Conservation (phyloP, 2,329 filamentous ascomycete species). For the Lanzia echinophila region DNA sequence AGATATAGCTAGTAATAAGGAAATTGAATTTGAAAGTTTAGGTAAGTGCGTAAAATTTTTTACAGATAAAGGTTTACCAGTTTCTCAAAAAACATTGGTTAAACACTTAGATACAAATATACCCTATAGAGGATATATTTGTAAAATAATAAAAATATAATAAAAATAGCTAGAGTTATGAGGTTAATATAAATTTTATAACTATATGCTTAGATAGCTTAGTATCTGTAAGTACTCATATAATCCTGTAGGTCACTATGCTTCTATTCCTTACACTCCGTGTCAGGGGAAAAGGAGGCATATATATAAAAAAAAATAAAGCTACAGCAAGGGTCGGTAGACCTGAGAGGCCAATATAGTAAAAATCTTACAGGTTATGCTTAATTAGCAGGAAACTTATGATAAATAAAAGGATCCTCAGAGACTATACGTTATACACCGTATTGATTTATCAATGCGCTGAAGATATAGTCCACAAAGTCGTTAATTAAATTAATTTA, state of each 20-base stretch:
- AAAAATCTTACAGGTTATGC: not conserved
- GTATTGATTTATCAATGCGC: slow-evolving; percentile 2
- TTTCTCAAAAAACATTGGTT: not conserved
- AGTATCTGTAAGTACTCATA: not conserved
- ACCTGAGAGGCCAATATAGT: not conserved
- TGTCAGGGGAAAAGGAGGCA: no score
- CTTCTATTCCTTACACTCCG: no score
- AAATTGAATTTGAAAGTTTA: slow-evolving; percentile 1
- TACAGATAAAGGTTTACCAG: not conserved
- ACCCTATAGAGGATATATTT: slow-evolving; percentile 1
- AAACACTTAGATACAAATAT: not conserved
- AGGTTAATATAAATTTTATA: slow-evolving; percentile 1
- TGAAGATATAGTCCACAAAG: not conserved
- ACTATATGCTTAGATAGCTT: not conserved
- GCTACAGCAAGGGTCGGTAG: not conserved
- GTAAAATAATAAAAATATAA: not conserved
- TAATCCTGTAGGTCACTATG: not conserved
- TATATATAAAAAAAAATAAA: not conserved
- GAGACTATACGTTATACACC: slow-evolving; percentile 9
- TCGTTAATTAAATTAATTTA: slow-evolving; percentile 1
- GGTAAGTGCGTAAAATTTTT: slow-evolving; percentile 1
- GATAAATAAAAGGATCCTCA: slow-evolving; percentile 5
- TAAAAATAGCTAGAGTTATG: not conserved
- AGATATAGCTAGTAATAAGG: not conserved
- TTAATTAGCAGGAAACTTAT: slow-evolving; percentile 7